phyloP scores from a whole-genome alignment of 768 basidiomycete genomes.

The Macrocybe gigantea region DNA sequence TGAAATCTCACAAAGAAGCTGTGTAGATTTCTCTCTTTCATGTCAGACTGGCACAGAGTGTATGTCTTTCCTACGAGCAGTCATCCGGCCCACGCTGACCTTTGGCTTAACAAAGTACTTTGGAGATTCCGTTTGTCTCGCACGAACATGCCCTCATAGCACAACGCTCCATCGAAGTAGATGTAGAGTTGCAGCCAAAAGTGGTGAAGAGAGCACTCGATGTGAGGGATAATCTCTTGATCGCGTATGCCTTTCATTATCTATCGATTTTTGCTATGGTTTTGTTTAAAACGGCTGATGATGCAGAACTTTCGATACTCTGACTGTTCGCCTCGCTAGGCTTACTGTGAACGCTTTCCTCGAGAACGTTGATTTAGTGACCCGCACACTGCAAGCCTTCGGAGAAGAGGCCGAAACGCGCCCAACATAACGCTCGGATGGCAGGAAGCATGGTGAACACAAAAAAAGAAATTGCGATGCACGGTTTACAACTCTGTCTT shows the following conservation, averaged over 20 bases:
- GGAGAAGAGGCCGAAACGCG: slow-evolving; percentile 52
- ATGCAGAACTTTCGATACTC: slow-evolving; percentile 61
- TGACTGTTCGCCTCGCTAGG: slow-evolving; percentile 82
- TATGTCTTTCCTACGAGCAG: slow-evolving; percentile 20
- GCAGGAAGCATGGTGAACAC: too few species aligned
- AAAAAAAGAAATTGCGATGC: too few species aligned
- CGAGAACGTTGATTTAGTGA: slow-evolving; percentile 83
- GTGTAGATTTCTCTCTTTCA: not conserved
- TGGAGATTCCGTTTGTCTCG: slow-evolving; percentile 76
- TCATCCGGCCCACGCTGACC: slow-evolving; percentile 4
- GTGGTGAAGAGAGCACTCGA: slow-evolving; percentile 70
- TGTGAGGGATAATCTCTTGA: slow-evolving; percentile 61
- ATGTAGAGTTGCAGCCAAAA: slow-evolving; percentile 75
- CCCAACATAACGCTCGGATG: too few species aligned
- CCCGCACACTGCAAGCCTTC: slow-evolving; percentile 78
- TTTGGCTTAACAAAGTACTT: slow-evolving; percentile 29
- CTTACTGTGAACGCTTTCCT: slow-evolving; percentile 82
- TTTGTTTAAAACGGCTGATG: not conserved
- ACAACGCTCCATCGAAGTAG: slow-evolving; percentile 81
- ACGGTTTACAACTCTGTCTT: too few species aligned
- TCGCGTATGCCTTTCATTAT: slow-evolving; percentile 54
- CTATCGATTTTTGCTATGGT: not conserved
- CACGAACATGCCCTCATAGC: slow-evolving; percentile 74
- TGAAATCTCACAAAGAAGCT: too few species aligned
- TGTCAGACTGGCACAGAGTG: slow-evolving; percentile 48